Base-by-base conservation (phyloP, 257 asterid genomes). In the Ehretia macrophylla region DNA sequence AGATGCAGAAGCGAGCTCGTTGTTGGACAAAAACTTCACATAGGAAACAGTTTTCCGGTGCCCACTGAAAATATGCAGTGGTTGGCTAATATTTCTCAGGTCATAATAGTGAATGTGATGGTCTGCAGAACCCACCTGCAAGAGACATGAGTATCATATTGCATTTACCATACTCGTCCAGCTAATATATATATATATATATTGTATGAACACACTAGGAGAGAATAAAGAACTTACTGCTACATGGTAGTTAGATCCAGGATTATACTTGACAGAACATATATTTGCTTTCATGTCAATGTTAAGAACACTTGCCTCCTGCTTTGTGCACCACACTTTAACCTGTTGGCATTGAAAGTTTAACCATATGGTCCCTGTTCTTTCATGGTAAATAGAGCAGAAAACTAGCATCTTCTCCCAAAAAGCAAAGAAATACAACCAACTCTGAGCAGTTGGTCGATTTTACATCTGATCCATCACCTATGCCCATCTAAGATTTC, bases 1-100 rank as follows among this genome's bases (percentile, higher is more conserved):
- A 37, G 83, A 77, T 45, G 83, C 83, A 58, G 80, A 77, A 39
- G 83, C 83, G 58, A 77, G 77, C 56, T 77, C 83, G 53, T 73
- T 66, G 64, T 70, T 50, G 1, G 83, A 77, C 65, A 77, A 59
- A 66, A 77, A 77, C 53, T 77, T 74, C 12, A 77, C 80, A 52
- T 77, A 77, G 8, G 83, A 77, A 59, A 77, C 83, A 37, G 83
- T 50, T 62, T 74, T 77, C 55, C 60, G 71, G 35, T 77, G 83
- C 32, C 83, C 83, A 60, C 72, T 67, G 47, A 77, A 77, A 49
- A 70, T 65, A 63, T 77, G 72, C 21, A 73, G 38, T 8, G 83
- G 80, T 11, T 62, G 67, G 61, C 75, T 59, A 17, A 74, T 73
- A 60, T 77, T 77, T 63, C 83, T 67, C 16, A 77, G 51, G 53